Base-by-base conservation (phyloP, 2,329 filamentous ascomycete genomes). In the Aphanoascus verrucosus region DNA sequence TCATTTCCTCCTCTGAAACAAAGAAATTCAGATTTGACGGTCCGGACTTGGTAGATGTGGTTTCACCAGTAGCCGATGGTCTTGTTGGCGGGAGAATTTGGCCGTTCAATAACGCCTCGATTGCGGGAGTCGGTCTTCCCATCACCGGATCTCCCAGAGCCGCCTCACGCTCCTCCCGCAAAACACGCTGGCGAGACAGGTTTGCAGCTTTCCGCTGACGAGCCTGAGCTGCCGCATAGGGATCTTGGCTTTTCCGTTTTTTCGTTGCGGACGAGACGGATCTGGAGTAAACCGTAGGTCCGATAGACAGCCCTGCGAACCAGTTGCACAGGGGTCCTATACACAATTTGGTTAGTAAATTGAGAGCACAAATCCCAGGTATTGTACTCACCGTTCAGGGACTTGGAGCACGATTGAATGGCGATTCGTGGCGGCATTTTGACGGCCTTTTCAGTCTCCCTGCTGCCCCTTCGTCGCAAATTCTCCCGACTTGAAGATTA, bases 121-220 rank as follows among this genome's bases (percentile, higher is more conserved):
- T 73, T 65, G 95, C 96, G 31, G 89, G 80, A 14, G 93, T 96
- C 37, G 78, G 71, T 56, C 83, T 77, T 64, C 91, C 93, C 62
- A 84, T 79, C 58, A 98, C 76, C 0, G 89, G 86, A 68, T 94
- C 81, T 49, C 91, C 91, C 59, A 84, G 76, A 44, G 77, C 76
- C 45, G 76, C 76, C 55, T 80, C 75, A 55, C 87, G 82, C 65
- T 83, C 75, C 58, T 80, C 73, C 56, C 81, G 69, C 53, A 97
- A 78, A 58, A 82, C 81, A 57, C 80, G 76, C 63, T 85, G 88
- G 49, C 88, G 82, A 64, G 85, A 80, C 44, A 91, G 68, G 65
- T 95, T 94, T 60, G 85, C 87, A 9, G 85, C 82, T 70, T 91
- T 94, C 57, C 88, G 84, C 66, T 89, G 87, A 63, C 85, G 81